Base-by-base conservation (phyloP, 2,329 filamentous ascomycete genomes). In the Passalora sequoiae region DNA sequence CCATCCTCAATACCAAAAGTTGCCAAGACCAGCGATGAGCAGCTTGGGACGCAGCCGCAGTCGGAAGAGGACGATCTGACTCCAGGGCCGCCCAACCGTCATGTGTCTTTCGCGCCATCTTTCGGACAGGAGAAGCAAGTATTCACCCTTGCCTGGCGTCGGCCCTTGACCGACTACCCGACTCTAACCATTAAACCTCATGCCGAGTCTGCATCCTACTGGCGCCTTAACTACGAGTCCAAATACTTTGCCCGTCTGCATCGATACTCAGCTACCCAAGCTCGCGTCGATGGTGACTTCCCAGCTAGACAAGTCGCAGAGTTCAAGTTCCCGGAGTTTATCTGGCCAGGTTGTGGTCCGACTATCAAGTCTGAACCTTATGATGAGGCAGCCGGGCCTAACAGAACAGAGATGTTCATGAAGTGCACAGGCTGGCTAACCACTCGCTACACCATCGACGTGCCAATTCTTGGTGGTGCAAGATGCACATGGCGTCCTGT, bases 301-400 rank as follows among this genome's bases (percentile, higher is more conserved):
- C 33, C 33, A 3, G 33, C 33, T 12, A 8, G 33, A 36, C 33
- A 37, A 38, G 24, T 43, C 24, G 40, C 40, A 15, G 40, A 43
- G 19, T 22, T 43, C 22, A 43, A 43, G n/a, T 43, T 36, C 24
- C 40, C 40, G 3, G 33, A 36, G 8, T 36, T 36, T 20, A 30
- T 40, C 28, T 30, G 25, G 28, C 30, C 40, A 6, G 31, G 21
- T 16, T 35, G 32, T 25, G 32, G 40, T 6, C 40, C 40, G 9
- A 28, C 19, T 6, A 37, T 43, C 16, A 43, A 33, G 16, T 36
- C 38, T 17, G 32, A 36, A 33, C 40, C 40, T 6, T 24, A 43
- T 13, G 40, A 43, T 15, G 40, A 37, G 12, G 40, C 33, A 10
- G 33, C 27, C 15, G 40, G 15, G 6, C 15, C 21, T 6, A 15